These are phyloP conservation scores for Sphenostylis stenocarpa DNA, from an alignment of 306 rosid genomes.

Conservation along the genomic window DNA sequence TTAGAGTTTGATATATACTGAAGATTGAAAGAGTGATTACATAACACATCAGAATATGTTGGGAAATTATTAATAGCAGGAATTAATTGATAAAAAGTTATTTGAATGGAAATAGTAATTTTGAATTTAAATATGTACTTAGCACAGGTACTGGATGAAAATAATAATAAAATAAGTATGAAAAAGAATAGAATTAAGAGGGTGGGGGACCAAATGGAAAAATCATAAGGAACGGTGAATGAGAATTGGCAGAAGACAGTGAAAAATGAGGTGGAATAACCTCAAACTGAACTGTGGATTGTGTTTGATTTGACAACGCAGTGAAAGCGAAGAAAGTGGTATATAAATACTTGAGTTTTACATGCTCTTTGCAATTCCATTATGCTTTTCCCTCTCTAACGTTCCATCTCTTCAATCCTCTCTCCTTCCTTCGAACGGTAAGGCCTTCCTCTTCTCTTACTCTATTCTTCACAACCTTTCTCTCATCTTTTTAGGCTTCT, in stretches of 20 bases:
- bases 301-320: not conserved
- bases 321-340: not conserved
- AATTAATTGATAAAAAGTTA: no score
- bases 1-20: no score
- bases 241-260: not conserved
- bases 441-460: not conserved
- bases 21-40: no score
- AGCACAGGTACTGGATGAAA: no score
- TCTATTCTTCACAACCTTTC: not conserved
- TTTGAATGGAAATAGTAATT: no score
- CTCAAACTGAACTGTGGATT: not conserved
- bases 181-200: no score
- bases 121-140: no score
- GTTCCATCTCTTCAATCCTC: no score
- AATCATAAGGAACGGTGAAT: not conserved
- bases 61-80: no score
- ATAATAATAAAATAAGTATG: no score
- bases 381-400: conserved; percentile 4
- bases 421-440: not conserved
- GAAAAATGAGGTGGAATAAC: not conserved
- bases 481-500: conserved; percentile 7
- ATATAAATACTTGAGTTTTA: not conserved
- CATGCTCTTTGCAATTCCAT: not conserved
- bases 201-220: no score
- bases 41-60: no score